Percentiles rank a stretch among this genome's conserved stretches.
Evolutionary conservation across 2,329 filamentous ascomycete genomes (phyloP).

Genomic region (Zasmidium citrigriseum): DNA sequence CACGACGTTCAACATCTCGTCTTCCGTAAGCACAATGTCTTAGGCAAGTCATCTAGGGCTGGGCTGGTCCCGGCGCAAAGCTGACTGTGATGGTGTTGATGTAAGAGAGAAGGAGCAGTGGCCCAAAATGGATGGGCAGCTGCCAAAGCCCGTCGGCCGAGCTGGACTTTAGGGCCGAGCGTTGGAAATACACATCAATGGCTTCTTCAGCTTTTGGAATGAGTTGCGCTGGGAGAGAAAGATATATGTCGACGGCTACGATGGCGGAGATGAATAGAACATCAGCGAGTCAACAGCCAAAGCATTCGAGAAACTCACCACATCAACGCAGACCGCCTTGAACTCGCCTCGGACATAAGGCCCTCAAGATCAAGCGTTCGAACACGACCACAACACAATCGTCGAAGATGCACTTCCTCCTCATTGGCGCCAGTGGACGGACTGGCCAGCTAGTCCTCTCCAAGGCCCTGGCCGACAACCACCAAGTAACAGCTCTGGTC

Average conservation of each 20-base stretch:
- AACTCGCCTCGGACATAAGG: neutral
- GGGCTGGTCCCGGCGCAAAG: neutral
- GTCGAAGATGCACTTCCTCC: constrained; percentile 44
- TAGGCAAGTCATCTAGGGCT: neutral
- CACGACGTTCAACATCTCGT: neutral
- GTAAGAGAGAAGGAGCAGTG: neutral
- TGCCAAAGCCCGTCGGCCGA: neutral
- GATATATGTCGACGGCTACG: too few species aligned
- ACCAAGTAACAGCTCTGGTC: constrained; percentile 51
- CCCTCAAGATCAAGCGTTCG: too few species aligned
- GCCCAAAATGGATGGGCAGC: neutral
- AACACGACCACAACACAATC: neutral
- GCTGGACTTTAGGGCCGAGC: neutral
- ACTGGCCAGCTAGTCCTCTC: constrained; percentile 48
- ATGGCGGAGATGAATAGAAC: too few species aligned
- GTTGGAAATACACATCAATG: neutral
- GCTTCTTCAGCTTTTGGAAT: neutral
- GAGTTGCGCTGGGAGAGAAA: too few species aligned
- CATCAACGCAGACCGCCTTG: neutral
- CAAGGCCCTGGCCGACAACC: constrained; percentile 41
- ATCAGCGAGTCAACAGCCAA: too few species aligned
- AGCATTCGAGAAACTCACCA: neutral
- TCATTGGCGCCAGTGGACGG: constrained; percentile 51
- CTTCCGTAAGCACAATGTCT: neutral
- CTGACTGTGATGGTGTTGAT: neutral